Evolutionary conservation across 2,329 filamentous ascomycete species (phyloP), one percentile per base, ranked within the genome.

Genomic region (Lasiodiplodia sp.): DNA sequence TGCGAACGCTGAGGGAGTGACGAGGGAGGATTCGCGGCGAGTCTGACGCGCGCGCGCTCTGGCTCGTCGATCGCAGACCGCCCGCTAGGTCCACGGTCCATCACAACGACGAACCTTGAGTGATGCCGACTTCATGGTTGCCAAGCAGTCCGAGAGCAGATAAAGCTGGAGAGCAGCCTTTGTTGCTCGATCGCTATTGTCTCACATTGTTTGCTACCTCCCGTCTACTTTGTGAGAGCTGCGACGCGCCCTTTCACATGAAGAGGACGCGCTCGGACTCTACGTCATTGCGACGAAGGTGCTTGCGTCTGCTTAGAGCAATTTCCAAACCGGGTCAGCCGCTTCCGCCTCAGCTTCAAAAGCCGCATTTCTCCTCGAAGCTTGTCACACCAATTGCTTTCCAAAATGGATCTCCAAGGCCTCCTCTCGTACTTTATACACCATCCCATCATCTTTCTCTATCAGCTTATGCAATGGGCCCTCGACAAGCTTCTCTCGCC

Each of bases 401-500:
- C 31, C 63, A 66, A 12, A 38, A 71, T 71, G 70, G 58, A 56
- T 47, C 25, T 66, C 62, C 67, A 57, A 44, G 25, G 28, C 23
- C 37, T 68, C 14, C 25, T 75, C 2, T 69, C 75, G 64, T 72
- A 76, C 38, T 69, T 81, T 60, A 68, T 81, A 63, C 79, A 79
- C 56, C 75, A 76, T 51, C 80, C 82, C 1, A 79, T 92, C 55
- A 77, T 88, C 34, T 89, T 90, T 72, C 68, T 91, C 63, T 93
- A 90, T 78, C 84, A 89, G 70, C 67, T 92, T 37, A 78, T 89
- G 44, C 91, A 94, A 83, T 89, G 85, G 81, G 71, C 92, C 8
- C 81, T 91, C 1, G 84, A 86, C 73, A 85, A 85, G 72, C 73
- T 93, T 38, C 87, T 96, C 64, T 90, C 92, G 0, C 92, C 93